phyloP scores from a whole-genome alignment of 805 yeast species.

The Candida wancherniae region DNA sequence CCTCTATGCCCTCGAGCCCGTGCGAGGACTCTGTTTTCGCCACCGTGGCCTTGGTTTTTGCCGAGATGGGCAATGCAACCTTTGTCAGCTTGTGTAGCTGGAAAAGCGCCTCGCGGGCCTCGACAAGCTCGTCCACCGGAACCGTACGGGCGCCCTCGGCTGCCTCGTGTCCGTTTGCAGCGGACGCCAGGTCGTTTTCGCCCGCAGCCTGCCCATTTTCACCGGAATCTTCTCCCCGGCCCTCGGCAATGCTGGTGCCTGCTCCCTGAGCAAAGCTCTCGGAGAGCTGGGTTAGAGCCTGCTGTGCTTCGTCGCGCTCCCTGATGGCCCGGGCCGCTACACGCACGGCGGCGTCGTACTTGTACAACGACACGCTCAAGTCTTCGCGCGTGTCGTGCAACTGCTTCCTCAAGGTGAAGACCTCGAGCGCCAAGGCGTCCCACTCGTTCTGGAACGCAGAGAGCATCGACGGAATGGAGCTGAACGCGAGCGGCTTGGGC shows the following conservation, averaged over 20 bases:
- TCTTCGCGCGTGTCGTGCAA: slow-evolving; percentile 63
- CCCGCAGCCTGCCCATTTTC: neutral
- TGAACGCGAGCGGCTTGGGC: slow-evolving; percentile 40
- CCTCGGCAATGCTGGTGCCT: neutral
- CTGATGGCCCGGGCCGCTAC: slow-evolving; percentile 73
- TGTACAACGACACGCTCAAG: slow-evolving; percentile 70
- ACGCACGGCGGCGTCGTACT: slow-evolving; percentile 85
- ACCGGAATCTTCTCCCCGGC: neutral
- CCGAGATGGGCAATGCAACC: slow-evolving; percentile 17
- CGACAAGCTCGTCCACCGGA: slow-evolving; percentile 21
- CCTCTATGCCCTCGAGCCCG: neutral
- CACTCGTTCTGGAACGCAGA: slow-evolving; percentile 80
- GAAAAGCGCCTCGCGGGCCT: slow-evolving; percentile 32
- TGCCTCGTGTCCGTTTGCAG: no score
- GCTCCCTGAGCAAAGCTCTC: slow-evolving; percentile 11
- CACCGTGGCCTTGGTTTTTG: slow-evolving; percentile 13
- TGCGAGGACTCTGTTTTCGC: slow-evolving; percentile 5
- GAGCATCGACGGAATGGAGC: slow-evolving; percentile 75
- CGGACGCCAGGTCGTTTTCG: slow-evolving; percentile 3
- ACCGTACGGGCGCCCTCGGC: slow-evolving; percentile 2
- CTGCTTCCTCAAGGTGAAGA: slow-evolving; percentile 71
- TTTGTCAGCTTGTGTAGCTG: slow-evolving; percentile 34
- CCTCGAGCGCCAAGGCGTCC: slow-evolving; percentile 81
- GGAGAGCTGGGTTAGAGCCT: slow-evolving; percentile 57
- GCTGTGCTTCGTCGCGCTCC: slow-evolving; percentile 70